Percentiles rank a stretch among this genome's conserved stretches.
These are phyloP conservation scores for Chara braunii DNA, from an alignment of 139 green algal genomes.

Conservation along the genomic window DNA sequence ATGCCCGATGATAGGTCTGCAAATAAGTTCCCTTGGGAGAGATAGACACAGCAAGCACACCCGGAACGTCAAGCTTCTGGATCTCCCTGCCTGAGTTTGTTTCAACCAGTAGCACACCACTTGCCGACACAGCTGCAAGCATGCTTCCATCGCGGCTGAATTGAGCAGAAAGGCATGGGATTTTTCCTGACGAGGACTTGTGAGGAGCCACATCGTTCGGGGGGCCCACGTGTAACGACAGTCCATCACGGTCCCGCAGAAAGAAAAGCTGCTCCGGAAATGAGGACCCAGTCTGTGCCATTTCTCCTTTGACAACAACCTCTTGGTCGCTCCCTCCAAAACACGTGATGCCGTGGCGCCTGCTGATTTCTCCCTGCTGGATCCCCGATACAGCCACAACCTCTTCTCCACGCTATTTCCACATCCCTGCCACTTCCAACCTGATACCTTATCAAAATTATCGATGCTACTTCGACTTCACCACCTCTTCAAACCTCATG, in stretches of 20 bases:
- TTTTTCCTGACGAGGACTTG: neutral
- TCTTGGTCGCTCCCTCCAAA: too few relatives aligned
- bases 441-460: too few relatives aligned
- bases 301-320: too few relatives aligned
- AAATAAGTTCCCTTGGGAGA: constrained; percentile 39
- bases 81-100: constrained; percentile 1
- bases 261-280: too few relatives aligned
- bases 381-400: too few relatives aligned
- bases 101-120: constrained; percentile 10
- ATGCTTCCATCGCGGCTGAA: constrained; percentile 20
- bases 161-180: constrained; percentile 6
- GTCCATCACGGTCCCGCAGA: constrained; percentile 10
- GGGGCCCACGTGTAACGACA: constrained; percentile 3
- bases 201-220: neutral
- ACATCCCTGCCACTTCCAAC: too few relatives aligned
- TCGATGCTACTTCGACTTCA: too few relatives aligned
- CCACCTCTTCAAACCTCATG: too few relatives aligned
- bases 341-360: too few relatives aligned
- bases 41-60: neutral
- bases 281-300: too few relatives aligned
- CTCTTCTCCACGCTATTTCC: too few relatives aligned
- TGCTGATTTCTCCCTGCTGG: too few relatives aligned
- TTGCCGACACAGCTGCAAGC: neutral
- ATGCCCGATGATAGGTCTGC: constrained; percentile 53
- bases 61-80: neutral